These are phyloP conservation scores for Pseudogymnoascus sp. DNA, from an alignment of 2,329 filamentous ascomycete species.

Conservation along the genomic window DNA sequence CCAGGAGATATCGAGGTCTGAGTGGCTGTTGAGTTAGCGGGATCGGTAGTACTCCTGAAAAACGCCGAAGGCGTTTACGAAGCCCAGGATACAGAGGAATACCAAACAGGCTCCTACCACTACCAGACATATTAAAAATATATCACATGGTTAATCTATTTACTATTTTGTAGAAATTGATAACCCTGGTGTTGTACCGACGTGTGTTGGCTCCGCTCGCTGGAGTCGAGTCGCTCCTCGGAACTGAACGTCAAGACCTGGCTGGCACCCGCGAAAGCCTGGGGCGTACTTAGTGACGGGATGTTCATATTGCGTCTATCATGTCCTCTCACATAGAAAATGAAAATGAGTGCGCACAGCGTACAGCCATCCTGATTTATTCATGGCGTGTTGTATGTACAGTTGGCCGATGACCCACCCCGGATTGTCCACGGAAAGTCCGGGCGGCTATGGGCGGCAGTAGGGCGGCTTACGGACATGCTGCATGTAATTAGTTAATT, in stretches of 20 bases:
- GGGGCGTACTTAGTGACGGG: background rate
- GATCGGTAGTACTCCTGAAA: constrained; percentile 29
- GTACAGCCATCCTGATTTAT: background rate
- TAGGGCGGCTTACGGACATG: background rate
- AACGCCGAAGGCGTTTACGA: constrained; percentile 30
- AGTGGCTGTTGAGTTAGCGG: constrained; percentile 19
- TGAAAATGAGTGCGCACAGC: background rate
- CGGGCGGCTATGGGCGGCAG: background rate
- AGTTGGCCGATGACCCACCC: background rate
- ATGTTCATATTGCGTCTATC: background rate
- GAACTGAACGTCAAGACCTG: background rate
- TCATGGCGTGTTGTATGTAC: background rate
- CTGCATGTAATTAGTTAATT: background rate
- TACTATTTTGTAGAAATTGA: background rate
- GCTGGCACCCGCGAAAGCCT: background rate
- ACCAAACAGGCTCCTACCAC: constrained; percentile 18
- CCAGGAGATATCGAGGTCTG: constrained; percentile 29
- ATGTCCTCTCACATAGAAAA: background rate
- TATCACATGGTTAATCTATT: background rate
- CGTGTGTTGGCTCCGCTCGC: background rate
- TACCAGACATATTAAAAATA: constrained; percentile 13
- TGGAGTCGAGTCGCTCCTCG: background rate
- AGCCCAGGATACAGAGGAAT: constrained; percentile 29
- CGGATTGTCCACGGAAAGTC: background rate
- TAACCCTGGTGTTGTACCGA: background rate